Evolutionary conservation across 129 eudicot genomes (phyloP), one percentile per base, ranked within the genome.

Genomic region (Pseudognaphalium luteoalbum): DNA sequence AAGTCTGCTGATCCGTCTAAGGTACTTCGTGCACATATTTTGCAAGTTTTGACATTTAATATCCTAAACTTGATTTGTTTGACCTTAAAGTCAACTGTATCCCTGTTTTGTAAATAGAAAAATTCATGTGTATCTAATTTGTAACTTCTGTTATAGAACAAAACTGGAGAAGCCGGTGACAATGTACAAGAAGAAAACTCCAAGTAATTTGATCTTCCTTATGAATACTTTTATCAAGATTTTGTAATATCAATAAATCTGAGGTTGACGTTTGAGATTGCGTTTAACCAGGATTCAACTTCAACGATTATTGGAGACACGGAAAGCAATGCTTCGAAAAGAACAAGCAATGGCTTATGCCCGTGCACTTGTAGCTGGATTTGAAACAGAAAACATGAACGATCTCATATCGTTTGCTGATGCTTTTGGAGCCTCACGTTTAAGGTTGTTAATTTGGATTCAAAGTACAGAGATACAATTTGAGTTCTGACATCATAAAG

Each of bases 291-390:
- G 98, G 91, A 64, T 80, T 82, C 95, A 88, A 57, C 98, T 93
- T 77, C 97, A 93, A 72, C 93, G 96, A 25, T 82, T 84, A 57
- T 69, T 93, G 83, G 96, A 91, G 75, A 85, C 96, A 57, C 96
- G 98, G 9, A 93, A 90, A 85, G 91, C 96, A 60, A 83, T 91
- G 82, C 93, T 93, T 66, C 83, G 82, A 79, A 93, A 88, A 86
- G 98, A 93, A 85, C 98, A 93, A 84, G 98, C 98, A 59, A 93
- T 93, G 98, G 97, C 95, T 70, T 93, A 87, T 77, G 97, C 97
- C 16, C 96, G 98, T 74, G 98, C 98, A 41, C 87, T 87, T 61
- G 98, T 90, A 58, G 98, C 97, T 12, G 98, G 98, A 79, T 93
- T 85, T 78, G 97, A 93, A 68, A 84, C 92, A 62, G 93, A 88